Evolutionary conservation across 495 filamentous ascomycete genomes (phyloP), one percentile per base, ranked within the genome.

Genomic region (Rhypophila decipiens): DNA sequence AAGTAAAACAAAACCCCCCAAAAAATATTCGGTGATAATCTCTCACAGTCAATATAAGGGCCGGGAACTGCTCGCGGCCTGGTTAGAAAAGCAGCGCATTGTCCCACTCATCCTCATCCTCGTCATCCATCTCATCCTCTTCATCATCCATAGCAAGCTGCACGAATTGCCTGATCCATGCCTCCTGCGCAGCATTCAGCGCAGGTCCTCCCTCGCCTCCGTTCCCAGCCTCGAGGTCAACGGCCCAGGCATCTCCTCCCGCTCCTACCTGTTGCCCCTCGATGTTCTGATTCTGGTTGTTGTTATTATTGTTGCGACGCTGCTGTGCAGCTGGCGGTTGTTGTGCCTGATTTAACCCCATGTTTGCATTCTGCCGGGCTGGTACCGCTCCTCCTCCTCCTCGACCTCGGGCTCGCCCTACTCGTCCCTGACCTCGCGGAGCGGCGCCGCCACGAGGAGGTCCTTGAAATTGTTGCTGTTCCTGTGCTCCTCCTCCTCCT

Each of bases 81-180:
- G n/a, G n/a, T n/a, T n/a, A n/a, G n/a, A n/a, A n/a, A n/a, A n/a
- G n/a, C n/a, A n/a, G n/a, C n/a, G n/a, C n/a, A n/a, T n/a, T n/a
- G n/a, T n/a, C n/a, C n/a, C n/a, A n/a, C n/a, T 43, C 31, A 11
- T 42, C 46, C 39, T 67, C 63, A 24, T 68, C 65, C 44, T 57
- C 57, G 39, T 69, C 69, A 38, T 46, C 56, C 19, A 73, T 31
- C 33, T 64, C 51, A 56, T 77, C 67, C 59, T 79, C 76, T 53
- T 75, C 59, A 47, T 79, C 76, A 29, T 73, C 66, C 45, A 77
- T 59, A 17, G 75, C 76, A 42, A 73, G 65, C 56, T 64, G 66
- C 10, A 79, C 75, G 59, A 79, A 79, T 49, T 67, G 66, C 39
- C 73, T 64, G 27, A 79, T 51, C 76, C 76, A 79, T 10, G 64